Evolutionary conservation across 768 basidiomycete genomes (phyloP).

Genomic region (Exsudoporus frostii): DNA sequence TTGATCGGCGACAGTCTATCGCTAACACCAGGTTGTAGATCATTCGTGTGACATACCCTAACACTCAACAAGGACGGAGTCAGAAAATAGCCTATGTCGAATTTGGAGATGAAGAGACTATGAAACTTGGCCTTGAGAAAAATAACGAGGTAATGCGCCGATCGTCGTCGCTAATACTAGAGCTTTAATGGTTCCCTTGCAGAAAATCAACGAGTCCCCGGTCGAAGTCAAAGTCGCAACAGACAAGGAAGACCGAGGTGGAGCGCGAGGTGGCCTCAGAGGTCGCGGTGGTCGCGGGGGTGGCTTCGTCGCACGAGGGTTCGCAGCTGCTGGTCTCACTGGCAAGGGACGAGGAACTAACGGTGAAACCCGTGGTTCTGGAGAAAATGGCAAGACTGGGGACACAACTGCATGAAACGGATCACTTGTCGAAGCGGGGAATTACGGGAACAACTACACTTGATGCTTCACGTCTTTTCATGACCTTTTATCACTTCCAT

Average conservation of each 20-base stretch:
- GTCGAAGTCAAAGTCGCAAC: constrained; percentile 73
- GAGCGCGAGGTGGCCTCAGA: constrained; percentile 50
- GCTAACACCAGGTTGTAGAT: constrained; percentile 43
- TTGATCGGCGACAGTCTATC: background rate
- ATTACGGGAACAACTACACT: constrained; percentile 14
- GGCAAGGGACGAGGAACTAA: constrained; percentile 30
- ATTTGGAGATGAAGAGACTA: constrained; percentile 83
- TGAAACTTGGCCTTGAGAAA: constrained; percentile 75
- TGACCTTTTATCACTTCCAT: constrained; percentile 10
- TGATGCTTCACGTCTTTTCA: constrained; percentile 19
- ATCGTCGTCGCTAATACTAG: constrained; percentile 15
- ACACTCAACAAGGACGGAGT: constrained; percentile 44
- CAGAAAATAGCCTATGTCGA: constrained; percentile 79
- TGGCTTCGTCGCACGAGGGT: constrained; percentile 57
- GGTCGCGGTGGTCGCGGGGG: constrained; percentile 48
- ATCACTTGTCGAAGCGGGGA: constrained; percentile 15
- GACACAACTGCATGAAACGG: constrained; percentile 24
- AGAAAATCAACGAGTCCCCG: constrained; percentile 68
- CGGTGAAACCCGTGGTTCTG: constrained; percentile 28
- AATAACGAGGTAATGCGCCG: constrained; percentile 55
- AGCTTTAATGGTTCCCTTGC: constrained; percentile 8
- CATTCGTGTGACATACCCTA: constrained; percentile 62
- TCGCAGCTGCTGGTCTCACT: constrained; percentile 68
- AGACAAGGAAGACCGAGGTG: constrained; percentile 45
- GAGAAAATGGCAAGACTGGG: constrained; percentile 27